Evolutionary conservation across 2,329 filamentous ascomycete genomes (phyloP), one percentile per base, ranked within the genome.

Genomic region (Pseudonectria buxi): DNA sequence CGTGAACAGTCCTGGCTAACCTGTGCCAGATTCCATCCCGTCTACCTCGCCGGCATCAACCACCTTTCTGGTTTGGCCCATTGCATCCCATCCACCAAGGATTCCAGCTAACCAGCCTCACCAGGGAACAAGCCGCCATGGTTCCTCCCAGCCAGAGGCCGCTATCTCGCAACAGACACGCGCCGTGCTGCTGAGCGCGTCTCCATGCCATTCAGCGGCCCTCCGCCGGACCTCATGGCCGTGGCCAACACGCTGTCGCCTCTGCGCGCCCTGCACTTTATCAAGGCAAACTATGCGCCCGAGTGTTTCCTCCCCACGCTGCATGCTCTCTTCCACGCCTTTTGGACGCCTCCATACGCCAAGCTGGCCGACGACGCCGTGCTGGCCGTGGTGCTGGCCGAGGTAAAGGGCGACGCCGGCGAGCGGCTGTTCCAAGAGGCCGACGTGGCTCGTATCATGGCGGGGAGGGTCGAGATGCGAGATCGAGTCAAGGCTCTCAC

Each of bases 91-190:
- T 13, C 27, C 44, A 49, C 7, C 15, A 6, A 11, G 7, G n/a
- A 16, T 30, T 30, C 12, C 13, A 12, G 7, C 14, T 14, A 30
- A 15, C 10, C 14, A 26, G 13, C 32, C 32, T 14, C 18, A 22
- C 18, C 45, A 76, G 81, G 82, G 32, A 90, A 92, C 58, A 76
- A 76, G 45, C 84, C 85, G 0, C 85, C 86, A 1, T 88, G 83
- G 81, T 68, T 68, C 0, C 65, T 85, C 22, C 74, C 78, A 2
- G 78, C 76, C 28, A 89, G 89, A 64, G 78, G 72, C 14, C 57
- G 52, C 2, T 81, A 86, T 51, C 65, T 71, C 32, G 22, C 31
- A 10, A 50, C 53, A 40, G 71, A 77, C 51, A 46, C 53, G 24
- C 50, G 47, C 14, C 62, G 71, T 28, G 58, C 67, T 16, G 52